Evolutionary conservation across 2,329 filamentous ascomycete genomes (phyloP).

Genomic region (Aureobasidium uvarum): DNA sequence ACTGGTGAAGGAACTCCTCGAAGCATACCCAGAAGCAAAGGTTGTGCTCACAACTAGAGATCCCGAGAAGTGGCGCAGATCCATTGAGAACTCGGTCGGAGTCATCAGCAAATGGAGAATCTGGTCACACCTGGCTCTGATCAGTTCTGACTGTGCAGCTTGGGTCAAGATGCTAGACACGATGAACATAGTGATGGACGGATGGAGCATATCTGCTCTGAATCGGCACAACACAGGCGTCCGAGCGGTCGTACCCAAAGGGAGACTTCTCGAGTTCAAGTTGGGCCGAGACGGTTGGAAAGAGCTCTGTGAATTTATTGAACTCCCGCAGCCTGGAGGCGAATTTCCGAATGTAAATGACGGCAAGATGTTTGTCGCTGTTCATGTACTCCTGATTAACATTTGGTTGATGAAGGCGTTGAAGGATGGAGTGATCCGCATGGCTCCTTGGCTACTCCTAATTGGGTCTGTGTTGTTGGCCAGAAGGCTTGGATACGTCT

Average conservation of each 20-base stretch:
- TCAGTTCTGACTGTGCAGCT: slow-evolving; percentile 1
- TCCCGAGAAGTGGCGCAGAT: slow-evolving; percentile 29
- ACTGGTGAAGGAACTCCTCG: slow-evolving; percentile 29
- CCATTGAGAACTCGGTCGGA: slow-evolving; percentile 7
- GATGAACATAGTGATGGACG: background rate
- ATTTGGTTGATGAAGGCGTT: slow-evolving; percentile 11
- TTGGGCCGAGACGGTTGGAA: slow-evolving; percentile 53
- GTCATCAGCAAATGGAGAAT: slow-evolving; percentile 8
- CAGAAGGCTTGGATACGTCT: slow-evolving; percentile 1
- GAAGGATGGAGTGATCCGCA: background rate
- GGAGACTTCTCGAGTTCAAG: slow-evolving; percentile 54
- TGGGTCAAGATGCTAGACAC: background rate
- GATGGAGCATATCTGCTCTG: background rate
- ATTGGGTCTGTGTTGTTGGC: background rate
- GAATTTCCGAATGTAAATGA: slow-evolving; percentile 29
- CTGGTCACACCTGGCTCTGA: background rate
- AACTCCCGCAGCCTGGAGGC: slow-evolving; percentile 49
- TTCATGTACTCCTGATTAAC: slow-evolving; percentile 8
- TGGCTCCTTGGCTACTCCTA: background rate
- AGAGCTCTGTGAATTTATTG: slow-evolving; percentile 55
- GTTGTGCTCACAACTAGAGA: slow-evolving; percentile 31
- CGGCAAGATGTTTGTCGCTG: slow-evolving; percentile 1
- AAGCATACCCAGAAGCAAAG: slow-evolving; percentile 31
- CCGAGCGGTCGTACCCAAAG: slow-evolving; percentile 43
- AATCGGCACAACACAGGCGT: slow-evolving; percentile 11